Conservation (phyloP, 208 protist species). For the Trypanosoma conorhini region DNA sequence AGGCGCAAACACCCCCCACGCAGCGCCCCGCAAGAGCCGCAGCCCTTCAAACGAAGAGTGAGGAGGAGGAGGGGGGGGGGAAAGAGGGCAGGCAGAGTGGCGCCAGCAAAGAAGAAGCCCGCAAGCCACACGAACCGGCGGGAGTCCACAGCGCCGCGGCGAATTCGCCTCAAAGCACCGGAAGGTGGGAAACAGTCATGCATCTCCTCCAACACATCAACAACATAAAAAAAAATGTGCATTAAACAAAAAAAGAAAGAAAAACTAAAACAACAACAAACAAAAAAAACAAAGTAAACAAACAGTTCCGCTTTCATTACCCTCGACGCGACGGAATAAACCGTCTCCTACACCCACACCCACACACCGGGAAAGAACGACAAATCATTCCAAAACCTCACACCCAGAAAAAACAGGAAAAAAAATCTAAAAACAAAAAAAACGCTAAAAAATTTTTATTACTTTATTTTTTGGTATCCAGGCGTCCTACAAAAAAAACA, state of each 20-base stretch:
- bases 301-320: too few species aligned
- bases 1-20: too few species aligned
- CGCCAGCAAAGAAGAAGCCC: not conserved
- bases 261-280: not conserved
- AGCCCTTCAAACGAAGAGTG: not conserved
- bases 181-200: not conserved
- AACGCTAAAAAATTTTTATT: too few species aligned
- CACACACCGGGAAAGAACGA: not conserved
- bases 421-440: slow-evolving; percentile 11
- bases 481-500: not conserved
- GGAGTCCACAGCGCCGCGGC: not conserved
- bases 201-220: not conserved
- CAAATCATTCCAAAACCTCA: not conserved
- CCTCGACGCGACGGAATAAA: too few species aligned
- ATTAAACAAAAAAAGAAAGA: slow-evolving; percentile 3
- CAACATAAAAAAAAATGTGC: not conserved
- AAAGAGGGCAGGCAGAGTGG: not conserved
- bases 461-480: too few species aligned
- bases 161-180: not conserved
- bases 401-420: slow-evolving; percentile 14
- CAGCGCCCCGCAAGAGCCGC: not conserved
- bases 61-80: not conserved
- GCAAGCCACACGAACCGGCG: not conserved
- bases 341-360: too few species aligned
- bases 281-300: too few species aligned